phyloP scores from a whole-genome alignment of 1,284 basidiomycete genomes.

The Xerocomus nothofagi region DNA sequence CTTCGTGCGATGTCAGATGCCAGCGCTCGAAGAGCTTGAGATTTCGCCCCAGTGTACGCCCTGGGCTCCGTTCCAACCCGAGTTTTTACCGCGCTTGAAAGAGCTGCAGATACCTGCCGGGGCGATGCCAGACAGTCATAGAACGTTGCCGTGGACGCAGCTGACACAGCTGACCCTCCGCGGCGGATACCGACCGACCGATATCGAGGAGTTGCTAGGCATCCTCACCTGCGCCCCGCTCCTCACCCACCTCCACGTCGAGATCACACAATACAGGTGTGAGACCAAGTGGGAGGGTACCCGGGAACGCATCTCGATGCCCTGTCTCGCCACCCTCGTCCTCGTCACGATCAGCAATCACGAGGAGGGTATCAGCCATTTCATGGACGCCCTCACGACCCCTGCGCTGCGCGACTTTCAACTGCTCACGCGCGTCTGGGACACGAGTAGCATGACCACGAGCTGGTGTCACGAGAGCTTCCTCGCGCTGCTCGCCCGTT shows the following conservation, averaged over 20 bases:
- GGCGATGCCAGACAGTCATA: conserved; percentile 32
- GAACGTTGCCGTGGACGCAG: conserved; percentile 32
- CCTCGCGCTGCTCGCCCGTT: conserved; percentile 24
- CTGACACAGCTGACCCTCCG: conserved; percentile 33
- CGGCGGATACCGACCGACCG: conserved; percentile 30
- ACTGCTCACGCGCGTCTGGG: conserved; percentile 33
- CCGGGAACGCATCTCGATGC: conserved; percentile 27
- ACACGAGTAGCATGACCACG: conserved; percentile 30
- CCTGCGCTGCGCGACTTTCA: conserved; percentile 32
- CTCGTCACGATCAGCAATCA: conserved; percentile 32
- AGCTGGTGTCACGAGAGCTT: conserved; percentile 32
- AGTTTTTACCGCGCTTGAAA: conserved; percentile 22
- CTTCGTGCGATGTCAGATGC: conserved; percentile 26
- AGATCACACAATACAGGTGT: conserved; percentile 32
- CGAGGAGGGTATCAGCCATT: conserved; percentile 27
- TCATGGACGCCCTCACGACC: conserved; percentile 26
- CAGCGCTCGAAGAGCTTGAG: conserved; percentile 32
- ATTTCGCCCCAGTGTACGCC: conserved; percentile 34
- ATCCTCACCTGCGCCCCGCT: conserved; percentile 29
- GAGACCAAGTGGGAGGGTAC: conserved; percentile 29
- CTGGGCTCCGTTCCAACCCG: conserved; percentile 33
- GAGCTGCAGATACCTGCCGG: conserved; percentile 33
- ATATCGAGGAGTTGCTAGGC: conserved; percentile 26
- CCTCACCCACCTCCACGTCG: conserved; percentile 31
- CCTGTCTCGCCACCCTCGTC: conserved; percentile 32